phyloP scores from a whole-genome alignment of 148 eudicot genomes.

The Rhododendron ferrugineum region DNA sequence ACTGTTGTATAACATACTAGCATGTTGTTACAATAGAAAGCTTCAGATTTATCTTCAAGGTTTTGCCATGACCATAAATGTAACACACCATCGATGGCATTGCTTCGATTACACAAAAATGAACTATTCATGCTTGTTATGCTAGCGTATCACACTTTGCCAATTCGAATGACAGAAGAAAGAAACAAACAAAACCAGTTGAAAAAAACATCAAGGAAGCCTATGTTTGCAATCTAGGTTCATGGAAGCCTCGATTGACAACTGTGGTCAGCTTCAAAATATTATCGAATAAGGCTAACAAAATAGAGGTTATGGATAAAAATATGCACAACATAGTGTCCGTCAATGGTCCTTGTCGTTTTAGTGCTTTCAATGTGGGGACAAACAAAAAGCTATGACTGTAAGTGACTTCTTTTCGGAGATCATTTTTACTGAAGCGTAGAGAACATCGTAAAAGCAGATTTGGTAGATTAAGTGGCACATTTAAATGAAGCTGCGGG shows the following conservation, averaged over 20 bases:
- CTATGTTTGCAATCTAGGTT: background rate
- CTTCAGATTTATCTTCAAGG: background rate
- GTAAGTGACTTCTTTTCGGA: background rate
- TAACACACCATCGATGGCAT: background rate
- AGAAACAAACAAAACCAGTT: background rate
- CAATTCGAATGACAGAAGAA: background rate
- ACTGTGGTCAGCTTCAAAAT: background rate
- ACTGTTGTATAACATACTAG: too few relatives aligned
- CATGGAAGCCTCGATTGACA: background rate
- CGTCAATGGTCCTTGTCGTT: background rate
- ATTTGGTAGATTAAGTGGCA: background rate
- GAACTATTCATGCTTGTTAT: background rate
- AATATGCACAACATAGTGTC: too few relatives aligned
- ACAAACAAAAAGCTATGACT: background rate
- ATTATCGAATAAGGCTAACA: too few relatives aligned
- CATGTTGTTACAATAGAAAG: background rate
- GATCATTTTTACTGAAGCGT: background rate
- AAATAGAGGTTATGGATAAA: too few relatives aligned
- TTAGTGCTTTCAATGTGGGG: background rate
- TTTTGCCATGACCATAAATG: background rate
- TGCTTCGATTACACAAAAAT: background rate
- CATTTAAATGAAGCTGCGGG: background rate
- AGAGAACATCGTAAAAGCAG: background rate
- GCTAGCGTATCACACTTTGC: background rate
- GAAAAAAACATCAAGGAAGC: background rate